Evolutionary conservation across 225 moss, liverwort and hornwort species (phyloP), one percentile per base, ranked within the genome.

Genomic region (Sphagnum tenellum): DNA sequence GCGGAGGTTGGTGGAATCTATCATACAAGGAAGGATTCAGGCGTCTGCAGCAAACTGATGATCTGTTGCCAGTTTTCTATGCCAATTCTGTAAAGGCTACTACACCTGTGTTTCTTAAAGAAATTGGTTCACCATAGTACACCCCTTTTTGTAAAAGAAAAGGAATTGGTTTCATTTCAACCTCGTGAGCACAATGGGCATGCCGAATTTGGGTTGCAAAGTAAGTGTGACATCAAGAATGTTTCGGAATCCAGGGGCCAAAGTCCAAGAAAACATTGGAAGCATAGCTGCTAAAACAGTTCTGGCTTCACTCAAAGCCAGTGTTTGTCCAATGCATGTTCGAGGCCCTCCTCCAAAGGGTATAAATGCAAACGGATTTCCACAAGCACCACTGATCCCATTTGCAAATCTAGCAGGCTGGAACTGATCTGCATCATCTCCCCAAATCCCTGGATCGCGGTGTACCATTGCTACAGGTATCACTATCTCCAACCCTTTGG

Each of bases 341-440:
- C 96, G 73, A 5, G 96, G 92, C 14, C 96, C 96, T 12, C 76
- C 84, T 60, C 96, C 96, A 9, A 96, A 96, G 0, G 96, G 96
- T 3, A 92, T 62, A 73, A 88, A 96, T 12, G 84, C 96, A 70
- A 90, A 44, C 10, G 71, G 75, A 53, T 88, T 86, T 9, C 90
- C 88, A 62, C 84, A 90, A 8, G 96, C 96, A 61, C 86, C 92
- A 66, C 77, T 71, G 0, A 96, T 86, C 4, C 96, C 96, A 63
- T 96, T 82, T 0, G 82, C 92, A 75, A 96, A 96, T 56, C 92
- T 90, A n/a, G 81, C 84, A 2, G 96, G 96, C 63, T 45, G 59
- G 57, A 88, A 96, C 4, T 90, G 70, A 12, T 85, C 84, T 8
- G 82, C 92, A 67, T 92, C 83, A 1, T 84, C 82, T 7, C 96